Evolutionary conservation across 305 asterid genomes (phyloP), one percentile per base, ranked within the genome.

Genomic region (Salvia sclarea): DNA sequence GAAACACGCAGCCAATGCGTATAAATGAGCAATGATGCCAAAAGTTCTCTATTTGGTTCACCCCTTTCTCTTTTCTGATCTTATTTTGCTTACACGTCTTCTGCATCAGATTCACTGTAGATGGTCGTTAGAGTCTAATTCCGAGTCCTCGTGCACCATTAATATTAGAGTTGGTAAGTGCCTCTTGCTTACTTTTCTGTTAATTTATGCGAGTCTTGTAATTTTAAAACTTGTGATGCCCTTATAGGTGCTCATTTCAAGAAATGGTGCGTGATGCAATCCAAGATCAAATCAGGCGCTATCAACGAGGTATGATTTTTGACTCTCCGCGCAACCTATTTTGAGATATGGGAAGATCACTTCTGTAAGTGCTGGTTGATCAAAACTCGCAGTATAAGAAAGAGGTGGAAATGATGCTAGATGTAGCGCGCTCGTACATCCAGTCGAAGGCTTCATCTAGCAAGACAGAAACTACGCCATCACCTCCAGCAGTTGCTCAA

Each of bases 241-340:
- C 40, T 28, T 54, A 31, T 84, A 91, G 99, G 99, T 81, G 93
- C 88, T 43, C 98, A 89, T 81, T 95, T 91, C 81, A 95, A 95
- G 85, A 95, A 91, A 81, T 95, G 99, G 99, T 91, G 99, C 54
- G 79, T 95, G 76, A 95, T 95, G 99, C 98, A 95, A 71, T 86
- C 96, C 53, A 95, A 95, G 84, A 95, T 95, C 65, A 91, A 75
- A 76, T 79, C 96, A 0, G 89, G 99, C 45, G 96, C 99, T 18
- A 79, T 89, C 66, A 85, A 80, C 17, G 88, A 83, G 85, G 88
- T 80, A 75, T 1, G 22, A 40, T 35, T 18, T 18, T 9, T 28
- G 37, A 8, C 20, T 17, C 12, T n/a, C 35, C 6, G 38, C 3
- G 33, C 11, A 12, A 38, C 3, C 14, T 18, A 8, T 12, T 21